These are phyloP conservation scores for Platanus orientalis DNA, from an alignment of 164 flowering plant species.

Conservation along the genomic window DNA sequence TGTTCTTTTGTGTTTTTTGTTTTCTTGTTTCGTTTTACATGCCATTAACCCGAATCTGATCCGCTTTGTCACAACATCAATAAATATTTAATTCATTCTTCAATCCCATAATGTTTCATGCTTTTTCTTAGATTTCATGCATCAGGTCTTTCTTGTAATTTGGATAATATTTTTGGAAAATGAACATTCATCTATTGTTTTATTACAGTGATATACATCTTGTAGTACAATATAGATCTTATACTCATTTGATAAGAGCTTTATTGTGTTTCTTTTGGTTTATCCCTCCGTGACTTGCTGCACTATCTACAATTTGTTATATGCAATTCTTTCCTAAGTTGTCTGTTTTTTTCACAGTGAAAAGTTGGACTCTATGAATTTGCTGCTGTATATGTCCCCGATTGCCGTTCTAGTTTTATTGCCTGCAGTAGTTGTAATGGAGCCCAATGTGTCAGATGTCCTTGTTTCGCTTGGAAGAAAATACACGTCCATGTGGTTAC, in stretches of 20 bases:
- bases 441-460: slow-evolving; percentile 54
- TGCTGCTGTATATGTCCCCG: slow-evolving; percentile 92
- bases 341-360: slow-evolving; percentile 51
- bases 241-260: not conserved
- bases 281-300: not conserved
- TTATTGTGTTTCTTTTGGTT: not conserved
- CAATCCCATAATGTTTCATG: too few species aligned
- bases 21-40: too few species aligned
- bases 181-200: not conserved
- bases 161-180: not conserved
- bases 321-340: not conserved
- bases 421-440: slow-evolving; percentile 74
- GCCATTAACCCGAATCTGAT: too few species aligned
- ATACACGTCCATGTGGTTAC: slow-evolving; percentile 64
- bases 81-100: too few species aligned
- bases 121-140: not conserved
- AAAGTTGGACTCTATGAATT: slow-evolving; percentile 92
- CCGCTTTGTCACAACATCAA: too few species aligned
- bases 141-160: not conserved
- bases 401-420: slow-evolving; percentile 73
- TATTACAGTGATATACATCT: not conserved
- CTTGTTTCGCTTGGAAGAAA: slow-evolving; percentile 41
- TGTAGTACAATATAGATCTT: not conserved
- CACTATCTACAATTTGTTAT: not conserved
- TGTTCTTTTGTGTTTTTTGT: too few species aligned